Percentiles rank a stretch among this genome's conserved stretches.
Evolutionary conservation across 345 rosid species (phyloP).

Genomic region (Atalantia buxifolia): DNA sequence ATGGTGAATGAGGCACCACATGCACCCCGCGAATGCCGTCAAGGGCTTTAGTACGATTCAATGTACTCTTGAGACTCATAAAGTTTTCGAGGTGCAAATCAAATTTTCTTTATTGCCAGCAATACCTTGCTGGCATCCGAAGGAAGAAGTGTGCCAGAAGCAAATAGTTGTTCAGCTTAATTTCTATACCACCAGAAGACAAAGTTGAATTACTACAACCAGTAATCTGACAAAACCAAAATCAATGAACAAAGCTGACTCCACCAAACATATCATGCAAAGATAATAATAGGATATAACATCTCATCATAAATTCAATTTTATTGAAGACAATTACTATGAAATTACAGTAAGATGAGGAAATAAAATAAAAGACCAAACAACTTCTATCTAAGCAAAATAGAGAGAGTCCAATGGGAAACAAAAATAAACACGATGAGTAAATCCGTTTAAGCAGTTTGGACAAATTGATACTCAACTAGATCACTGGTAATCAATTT

Average conservation of each 20-base stretch:
- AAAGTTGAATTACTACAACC: not conserved
- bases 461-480: not conserved
- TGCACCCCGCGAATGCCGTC: conserved; percentile 78
- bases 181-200: conserved; percentile 15
- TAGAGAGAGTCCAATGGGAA: not conserved
- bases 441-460: not conserved
- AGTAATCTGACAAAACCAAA: not conserved
- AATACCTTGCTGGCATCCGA: conserved; percentile 36
- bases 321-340: not conserved
- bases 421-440: too few relatives aligned
- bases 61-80: conserved; percentile 50
- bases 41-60: conserved; percentile 49
- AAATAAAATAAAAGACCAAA: not conserved
- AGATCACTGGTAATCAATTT: not conserved
- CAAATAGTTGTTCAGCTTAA: conserved; percentile 13
- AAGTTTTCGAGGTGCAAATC: conserved; percentile 17
- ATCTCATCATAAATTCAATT: not conserved
- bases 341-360: not conserved
- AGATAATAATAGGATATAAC: not conserved
- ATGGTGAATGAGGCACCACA: conserved; percentile 69
- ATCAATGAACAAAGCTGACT: not conserved
- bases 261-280: not conserved
- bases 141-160: conserved; percentile 15
- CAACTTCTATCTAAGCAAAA: not conserved
- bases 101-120: conserved; percentile 37